Conservation (phyloP, 768 basidiomycete genomes). For the Amanita rubescens region DNA sequence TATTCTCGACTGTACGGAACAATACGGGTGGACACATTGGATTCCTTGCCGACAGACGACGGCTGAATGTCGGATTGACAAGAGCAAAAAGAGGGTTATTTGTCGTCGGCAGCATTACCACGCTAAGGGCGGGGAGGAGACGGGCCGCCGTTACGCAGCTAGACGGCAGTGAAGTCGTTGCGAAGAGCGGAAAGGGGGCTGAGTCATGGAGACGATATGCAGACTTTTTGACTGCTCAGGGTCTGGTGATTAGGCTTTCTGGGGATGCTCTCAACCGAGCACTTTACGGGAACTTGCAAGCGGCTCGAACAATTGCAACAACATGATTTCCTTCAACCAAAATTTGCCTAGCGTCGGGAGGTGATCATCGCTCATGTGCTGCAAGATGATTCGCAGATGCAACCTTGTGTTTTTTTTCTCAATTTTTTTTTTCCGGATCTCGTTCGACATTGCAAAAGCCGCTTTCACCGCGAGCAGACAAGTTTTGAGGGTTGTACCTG, state of each 20-base stretch:
- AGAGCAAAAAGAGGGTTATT: conserved; percentile 83
- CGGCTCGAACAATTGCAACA: conserved; percentile 10
- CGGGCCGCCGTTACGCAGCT: conserved; percentile 13
- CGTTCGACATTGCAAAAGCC: no score
- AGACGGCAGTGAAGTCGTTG: conserved; percentile 9
- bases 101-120: conserved; percentile 66
- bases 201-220: conserved; percentile 59
- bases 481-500: not conserved
- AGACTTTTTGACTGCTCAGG: conserved; percentile 42
- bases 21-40: conserved; percentile 75
- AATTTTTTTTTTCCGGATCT: no score
- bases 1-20: conserved; percentile 87
- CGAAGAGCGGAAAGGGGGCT: conserved; percentile 31
- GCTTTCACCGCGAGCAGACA: no score
- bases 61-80: conserved; percentile 89
- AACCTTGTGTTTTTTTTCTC: no score
- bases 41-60: conserved; percentile 78
- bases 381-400: no score
- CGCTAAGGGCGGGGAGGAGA: conserved; percentile 43
- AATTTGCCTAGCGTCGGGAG: no score
- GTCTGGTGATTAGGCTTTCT: conserved; percentile 43
- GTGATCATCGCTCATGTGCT: no score
- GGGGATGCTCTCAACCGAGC: conserved; percentile 35
- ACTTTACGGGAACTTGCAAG: conserved; percentile 31
- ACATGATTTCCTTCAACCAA: not conserved